Evolutionary conservation across 192 early-diverging fungal species (phyloP).

Genomic region (Dissophora globulifera): DNA sequence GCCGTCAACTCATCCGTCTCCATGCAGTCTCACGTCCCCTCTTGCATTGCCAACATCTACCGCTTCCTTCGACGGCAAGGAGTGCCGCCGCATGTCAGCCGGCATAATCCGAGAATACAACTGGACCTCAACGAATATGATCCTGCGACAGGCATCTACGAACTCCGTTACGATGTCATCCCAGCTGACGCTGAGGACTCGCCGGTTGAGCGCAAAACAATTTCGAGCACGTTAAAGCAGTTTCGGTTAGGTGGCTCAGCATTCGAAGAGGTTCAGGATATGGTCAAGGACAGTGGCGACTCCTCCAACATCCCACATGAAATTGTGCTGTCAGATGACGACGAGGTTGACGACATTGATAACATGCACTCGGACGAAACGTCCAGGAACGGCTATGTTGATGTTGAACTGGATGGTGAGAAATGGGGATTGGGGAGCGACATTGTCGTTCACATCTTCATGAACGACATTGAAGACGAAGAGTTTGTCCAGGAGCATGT

Average conservation of each 20-base stretch:
- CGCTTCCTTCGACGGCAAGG: slow-evolving; percentile 41
- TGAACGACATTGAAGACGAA: slow-evolving; percentile 54
- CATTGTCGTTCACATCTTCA: slow-evolving; percentile 49
- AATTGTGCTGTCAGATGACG: slow-evolving; percentile 36
- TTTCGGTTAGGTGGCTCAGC: slow-evolving; percentile 19
- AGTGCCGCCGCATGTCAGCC: slow-evolving; percentile 47
- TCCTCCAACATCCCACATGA: slow-evolving; percentile 34
- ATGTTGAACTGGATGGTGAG: slow-evolving; percentile 54
- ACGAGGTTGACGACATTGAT: slow-evolving; percentile 35
- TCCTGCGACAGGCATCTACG: slow-evolving; percentile 46
- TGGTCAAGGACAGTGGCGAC: slow-evolving; percentile 5
- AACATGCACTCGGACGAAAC: slow-evolving; percentile 3
- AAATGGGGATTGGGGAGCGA: slow-evolving; percentile 49
- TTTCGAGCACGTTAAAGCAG: slow-evolving; percentile 31
- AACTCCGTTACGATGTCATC: slow-evolving; percentile 54
- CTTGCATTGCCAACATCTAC: slow-evolving; percentile 51
- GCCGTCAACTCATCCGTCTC: slow-evolving; percentile 53
- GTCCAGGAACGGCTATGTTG: slow-evolving; percentile 30
- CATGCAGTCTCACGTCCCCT: slow-evolving; percentile 53
- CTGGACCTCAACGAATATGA: slow-evolving; percentile 53
- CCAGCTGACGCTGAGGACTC: slow-evolving; percentile 34
- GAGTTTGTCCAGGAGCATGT: slow-evolving; percentile 52
- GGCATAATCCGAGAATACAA: slow-evolving; percentile 52
- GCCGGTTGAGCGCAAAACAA: slow-evolving; percentile 13
- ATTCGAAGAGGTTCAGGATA: slow-evolving; percentile 18